phyloP scores from a whole-genome alignment of 208 protist species.

The Acanthamoeba lenticulata region DNA sequence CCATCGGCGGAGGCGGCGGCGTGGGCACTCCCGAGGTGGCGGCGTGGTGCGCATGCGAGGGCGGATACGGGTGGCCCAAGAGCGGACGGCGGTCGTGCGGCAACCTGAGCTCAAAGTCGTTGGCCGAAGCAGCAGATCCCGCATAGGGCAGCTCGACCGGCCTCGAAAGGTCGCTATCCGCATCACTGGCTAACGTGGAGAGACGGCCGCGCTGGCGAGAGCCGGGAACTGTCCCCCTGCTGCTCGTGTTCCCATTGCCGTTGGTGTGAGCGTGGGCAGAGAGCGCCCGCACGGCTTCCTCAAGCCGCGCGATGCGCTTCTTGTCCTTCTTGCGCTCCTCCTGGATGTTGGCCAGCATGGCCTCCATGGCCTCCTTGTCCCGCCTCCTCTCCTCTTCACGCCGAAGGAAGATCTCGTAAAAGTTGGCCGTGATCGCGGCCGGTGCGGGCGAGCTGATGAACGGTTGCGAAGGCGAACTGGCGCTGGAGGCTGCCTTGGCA shows the following conservation, averaged over 20 bases:
- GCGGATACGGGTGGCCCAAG: not conserved
- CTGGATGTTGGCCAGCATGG: slow-evolving; percentile 7
- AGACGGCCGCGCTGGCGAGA: not conserved
- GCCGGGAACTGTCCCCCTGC: not conserved
- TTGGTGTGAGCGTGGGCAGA: not conserved
- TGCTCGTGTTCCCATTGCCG: not conserved
- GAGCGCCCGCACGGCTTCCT: not conserved
- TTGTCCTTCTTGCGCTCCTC: not conserved
- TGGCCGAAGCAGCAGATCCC: not conserved
- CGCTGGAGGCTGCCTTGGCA: not conserved
- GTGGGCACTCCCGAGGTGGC: not conserved
- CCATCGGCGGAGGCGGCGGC: not conserved
- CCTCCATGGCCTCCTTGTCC: slow-evolving; percentile 41
- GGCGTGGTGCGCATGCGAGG: not conserved
- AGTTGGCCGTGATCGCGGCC: not conserved
- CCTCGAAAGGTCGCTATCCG: not conserved
- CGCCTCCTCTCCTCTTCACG: slow-evolving; percentile 8
- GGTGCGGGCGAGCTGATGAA: too few relatives aligned
- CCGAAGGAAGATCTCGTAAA: slow-evolving; percentile 25
- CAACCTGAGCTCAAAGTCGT: not conserved
- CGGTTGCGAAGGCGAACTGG: not conserved
- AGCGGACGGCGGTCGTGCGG: not conserved
- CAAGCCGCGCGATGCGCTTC: not conserved
- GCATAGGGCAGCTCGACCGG: not conserved
- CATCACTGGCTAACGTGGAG: not conserved